A percentile compares a stretch with the other conserved stretches of the same genome.
Conservation (phyloP, 1,284 basidiomycete species). For the Sporisorium iseilematis-ciliati region DNA sequence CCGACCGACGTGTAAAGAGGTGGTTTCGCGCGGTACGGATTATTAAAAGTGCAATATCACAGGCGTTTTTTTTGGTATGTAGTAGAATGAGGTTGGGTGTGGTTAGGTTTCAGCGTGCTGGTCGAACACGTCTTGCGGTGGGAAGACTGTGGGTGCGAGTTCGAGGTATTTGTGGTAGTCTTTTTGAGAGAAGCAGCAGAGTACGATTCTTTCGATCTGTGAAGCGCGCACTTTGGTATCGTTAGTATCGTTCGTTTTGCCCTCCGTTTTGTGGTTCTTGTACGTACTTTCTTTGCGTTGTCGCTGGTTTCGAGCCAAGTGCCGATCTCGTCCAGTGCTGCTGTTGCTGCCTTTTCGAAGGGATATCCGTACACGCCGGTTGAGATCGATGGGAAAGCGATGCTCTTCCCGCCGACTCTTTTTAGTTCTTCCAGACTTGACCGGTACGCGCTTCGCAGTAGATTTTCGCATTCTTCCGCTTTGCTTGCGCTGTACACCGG, state of each 20-base stretch:
- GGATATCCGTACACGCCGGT: constrained; percentile 69
- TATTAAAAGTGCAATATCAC: constrained; percentile 73
- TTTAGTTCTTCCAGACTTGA: constrained; percentile 49
- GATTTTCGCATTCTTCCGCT: constrained; percentile 14
- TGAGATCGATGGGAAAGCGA: constrained; percentile 66
- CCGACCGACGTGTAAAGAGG: constrained; percentile 74
- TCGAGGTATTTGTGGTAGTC: constrained; percentile 49
- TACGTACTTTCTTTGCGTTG: constrained; percentile 35
- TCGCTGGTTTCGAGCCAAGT: constrained; percentile 39
- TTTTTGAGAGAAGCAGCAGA: constrained; percentile 59
- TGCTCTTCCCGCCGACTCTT: constrained; percentile 23
- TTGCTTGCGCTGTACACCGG: constrained; percentile 75
- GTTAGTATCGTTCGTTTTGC: too few species aligned
- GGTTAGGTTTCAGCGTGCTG: constrained; percentile 23
- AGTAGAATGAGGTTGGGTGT: not conserved
- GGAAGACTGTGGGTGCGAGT: constrained; percentile 30
- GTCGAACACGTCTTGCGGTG: constrained; percentile 31
- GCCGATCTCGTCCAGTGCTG: constrained; percentile 55
- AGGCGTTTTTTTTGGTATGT: not conserved
- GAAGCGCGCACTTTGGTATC: too few species aligned
- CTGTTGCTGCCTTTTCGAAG: constrained; percentile 50
- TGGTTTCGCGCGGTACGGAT: constrained; percentile 93
- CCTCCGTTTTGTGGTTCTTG: too few species aligned
- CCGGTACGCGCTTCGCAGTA: constrained; percentile 71
- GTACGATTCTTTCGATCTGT: constrained; percentile 54